Base-by-base conservation (phyloP, 179 eudicot species). In the Silene coronaria region DNA sequence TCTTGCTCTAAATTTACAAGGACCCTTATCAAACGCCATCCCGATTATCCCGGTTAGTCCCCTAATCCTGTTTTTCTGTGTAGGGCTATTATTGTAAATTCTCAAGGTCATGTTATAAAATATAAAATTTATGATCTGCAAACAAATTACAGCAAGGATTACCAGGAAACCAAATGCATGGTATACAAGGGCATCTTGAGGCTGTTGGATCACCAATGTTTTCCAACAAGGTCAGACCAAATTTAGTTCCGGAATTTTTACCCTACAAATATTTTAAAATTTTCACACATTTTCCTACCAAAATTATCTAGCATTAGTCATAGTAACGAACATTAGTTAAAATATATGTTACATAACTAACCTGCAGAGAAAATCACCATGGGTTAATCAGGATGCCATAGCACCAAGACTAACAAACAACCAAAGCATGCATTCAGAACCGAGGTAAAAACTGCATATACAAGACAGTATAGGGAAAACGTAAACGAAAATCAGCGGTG, bases 281-380 rank as follows among this genome's bases (percentile, higher is more conserved):
- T 59, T 24, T 59, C 6, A 4, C 28, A 27, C 36, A 27, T 17
- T 27, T 63, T 3, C 67, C 6, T 14, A 30, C 6, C 38, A 19
- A 67, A 65, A 11, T 10, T 65, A 28, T 5, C 38, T 61, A 27
- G 12, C 28, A 24, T 61, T 61, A 14, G 64, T 6, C 28, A n/a
- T 61, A 6, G 1, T 61, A 6, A 11, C 17, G 13, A 63, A 12
- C 67, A 28, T 28, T 13, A 27, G 42, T 30, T 64, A 28, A 68
- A 22, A 38, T 38, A 23, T 3, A 6, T 32, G 30, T 42, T 23
- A 53, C 38, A 14, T 69, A 17, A 24, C 13, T 69, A 17, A 24
- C 13, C 17, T 70, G 76, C 81, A 81, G 84, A 63, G 79, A 63
- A 81, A 78, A 65, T 57, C 58, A 3, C 76, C 78, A 45, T 78